phyloP scores from a whole-genome alignment of 768 basidiomycete species.

The Amyloporia xantha region DNA sequence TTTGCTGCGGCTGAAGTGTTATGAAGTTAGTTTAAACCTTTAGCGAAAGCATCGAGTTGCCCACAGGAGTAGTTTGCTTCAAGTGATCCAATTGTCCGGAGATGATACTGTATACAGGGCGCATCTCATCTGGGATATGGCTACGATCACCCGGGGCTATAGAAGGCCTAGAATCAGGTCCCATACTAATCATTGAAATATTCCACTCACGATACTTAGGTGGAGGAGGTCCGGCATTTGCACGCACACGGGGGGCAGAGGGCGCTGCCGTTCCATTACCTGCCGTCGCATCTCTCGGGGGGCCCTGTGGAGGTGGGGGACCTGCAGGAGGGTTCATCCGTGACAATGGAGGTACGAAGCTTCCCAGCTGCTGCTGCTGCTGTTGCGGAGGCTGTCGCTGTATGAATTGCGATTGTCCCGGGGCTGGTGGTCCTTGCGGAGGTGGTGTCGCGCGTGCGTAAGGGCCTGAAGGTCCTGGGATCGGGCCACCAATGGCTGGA shows the following conservation, averaged over 20 bases:
- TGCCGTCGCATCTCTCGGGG: too few species aligned
- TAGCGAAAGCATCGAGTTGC: constrained; percentile 22
- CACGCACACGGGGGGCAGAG: constrained; percentile 26
- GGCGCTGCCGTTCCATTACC: constrained; percentile 9
- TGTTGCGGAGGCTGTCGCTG: constrained; percentile 11
- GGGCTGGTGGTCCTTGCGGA: constrained; percentile 28
- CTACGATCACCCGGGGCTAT: constrained; percentile 83
- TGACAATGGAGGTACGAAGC: background rate
- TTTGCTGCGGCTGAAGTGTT: constrained; percentile 61
- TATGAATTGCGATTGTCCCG: constrained; percentile 12
- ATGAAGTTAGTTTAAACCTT: background rate
- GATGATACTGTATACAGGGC: constrained; percentile 63
- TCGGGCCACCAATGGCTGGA: constrained; percentile 21
- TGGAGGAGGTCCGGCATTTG: constrained; percentile 33
- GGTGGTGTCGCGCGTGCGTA: constrained; percentile 27
- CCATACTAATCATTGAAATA: background rate
- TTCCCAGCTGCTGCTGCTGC: background rate
- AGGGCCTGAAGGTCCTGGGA: constrained; percentile 31
- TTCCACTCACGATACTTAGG: constrained; percentile 55
- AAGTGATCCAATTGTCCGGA: constrained; percentile 54
- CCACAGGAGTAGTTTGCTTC: constrained; percentile 71
- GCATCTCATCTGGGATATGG: constrained; percentile 75
- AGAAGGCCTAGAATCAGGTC: background rate
- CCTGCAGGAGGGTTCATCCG: constrained; percentile 16
- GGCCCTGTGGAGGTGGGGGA: too few species aligned